Evolutionary conservation across 768 basidiomycete genomes (phyloP).

Genomic region (Suillus sp.): DNA sequence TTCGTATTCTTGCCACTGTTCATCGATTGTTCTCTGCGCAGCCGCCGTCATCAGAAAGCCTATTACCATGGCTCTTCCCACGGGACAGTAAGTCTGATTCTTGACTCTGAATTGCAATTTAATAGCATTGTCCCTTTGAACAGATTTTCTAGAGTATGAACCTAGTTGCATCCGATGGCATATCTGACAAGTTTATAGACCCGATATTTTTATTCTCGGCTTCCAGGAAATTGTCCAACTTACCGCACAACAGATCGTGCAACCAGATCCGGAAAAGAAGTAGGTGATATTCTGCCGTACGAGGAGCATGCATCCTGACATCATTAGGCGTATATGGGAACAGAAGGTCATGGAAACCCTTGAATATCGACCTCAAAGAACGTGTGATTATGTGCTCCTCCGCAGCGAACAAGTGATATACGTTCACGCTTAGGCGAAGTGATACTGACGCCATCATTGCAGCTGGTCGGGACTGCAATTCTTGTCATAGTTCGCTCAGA

Average conservation of each 20-base stretch:
- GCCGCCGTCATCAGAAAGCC: constrained; percentile 76
- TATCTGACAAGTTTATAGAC: constrained; percentile 46
- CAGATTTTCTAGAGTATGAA: constrained; percentile 24
- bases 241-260: constrained; percentile 96
- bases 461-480: constrained; percentile 95
- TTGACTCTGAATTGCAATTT: neutral
- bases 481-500: constrained; percentile 81
- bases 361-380: constrained; percentile 66
- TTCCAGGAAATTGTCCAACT: constrained; percentile 98
- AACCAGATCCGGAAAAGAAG: constrained; percentile 94
- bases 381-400: constrained; percentile 77
- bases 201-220: constrained; percentile 87
- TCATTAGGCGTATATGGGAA: constrained; percentile 82
- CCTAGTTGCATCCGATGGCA: constrained; percentile 19
- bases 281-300: constrained; percentile 31
- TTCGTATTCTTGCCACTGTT: constrained; percentile 4
- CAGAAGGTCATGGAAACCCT: constrained; percentile 76
- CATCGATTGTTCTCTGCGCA: constrained; percentile 16
- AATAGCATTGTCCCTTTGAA: constrained; percentile 9
- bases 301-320: constrained; percentile 1
- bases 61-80: constrained; percentile 92
- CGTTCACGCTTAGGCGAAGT: neutral
- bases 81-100: constrained; percentile 58
- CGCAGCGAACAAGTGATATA: constrained; percentile 84
- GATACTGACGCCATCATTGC: constrained; percentile 15